phyloP scores from a whole-genome alignment of 1,139 yeast genomes.

The Kurtzmaniella quercitrusa region DNA sequence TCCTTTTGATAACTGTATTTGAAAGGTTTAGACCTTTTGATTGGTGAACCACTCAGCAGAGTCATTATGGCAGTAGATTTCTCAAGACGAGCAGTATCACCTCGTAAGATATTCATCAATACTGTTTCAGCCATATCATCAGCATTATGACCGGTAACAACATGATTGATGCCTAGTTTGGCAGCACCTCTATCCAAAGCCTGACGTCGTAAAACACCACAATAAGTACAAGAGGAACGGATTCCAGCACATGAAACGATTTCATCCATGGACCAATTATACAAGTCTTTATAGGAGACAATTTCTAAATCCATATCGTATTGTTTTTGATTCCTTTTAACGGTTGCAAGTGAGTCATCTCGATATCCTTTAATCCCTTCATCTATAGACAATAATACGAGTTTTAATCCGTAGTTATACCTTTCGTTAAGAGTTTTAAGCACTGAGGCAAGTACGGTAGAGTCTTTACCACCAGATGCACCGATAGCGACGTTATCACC shows the following conservation, averaged over 20 bases:
- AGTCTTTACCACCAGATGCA: conserved; percentile 98
- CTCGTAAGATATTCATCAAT: conserved; percentile 87
- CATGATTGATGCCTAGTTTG: conserved; percentile 80
- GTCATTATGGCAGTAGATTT: conserved; percentile 89
- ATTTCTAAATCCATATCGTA: conserved; percentile 87
- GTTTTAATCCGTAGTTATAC: conserved; percentile 76
- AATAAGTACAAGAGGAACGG: conserved; percentile 92
- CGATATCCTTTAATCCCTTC: conserved; percentile 97
- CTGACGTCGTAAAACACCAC: conserved; percentile 96
- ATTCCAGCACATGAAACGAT: conserved; percentile 94
- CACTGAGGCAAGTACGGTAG: conserved; percentile 89
- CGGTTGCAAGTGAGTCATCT: conserved; percentile 96
- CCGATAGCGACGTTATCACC: conserved; percentile 96
- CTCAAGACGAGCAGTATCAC: conserved; percentile 92
- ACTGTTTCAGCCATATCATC: conserved; percentile 99
- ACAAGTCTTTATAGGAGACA: conserved; percentile 82
- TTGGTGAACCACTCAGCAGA: conserved; percentile 70
- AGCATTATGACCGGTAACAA: conserved; percentile 98
- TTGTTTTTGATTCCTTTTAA: conserved; percentile 84
- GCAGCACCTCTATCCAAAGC: conserved; percentile 96
- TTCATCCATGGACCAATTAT: conserved; percentile 98
- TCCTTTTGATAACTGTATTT: conserved; percentile 96
- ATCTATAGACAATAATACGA: conserved; percentile 83
- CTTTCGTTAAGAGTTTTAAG: conserved; percentile 85
- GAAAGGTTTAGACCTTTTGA: conserved; percentile 91